Evolutionary conservation across 192 early-diverging fungal genomes (phyloP), one percentile per base, ranked within the genome.

Genomic region (Chytriomyces confervae): DNA sequence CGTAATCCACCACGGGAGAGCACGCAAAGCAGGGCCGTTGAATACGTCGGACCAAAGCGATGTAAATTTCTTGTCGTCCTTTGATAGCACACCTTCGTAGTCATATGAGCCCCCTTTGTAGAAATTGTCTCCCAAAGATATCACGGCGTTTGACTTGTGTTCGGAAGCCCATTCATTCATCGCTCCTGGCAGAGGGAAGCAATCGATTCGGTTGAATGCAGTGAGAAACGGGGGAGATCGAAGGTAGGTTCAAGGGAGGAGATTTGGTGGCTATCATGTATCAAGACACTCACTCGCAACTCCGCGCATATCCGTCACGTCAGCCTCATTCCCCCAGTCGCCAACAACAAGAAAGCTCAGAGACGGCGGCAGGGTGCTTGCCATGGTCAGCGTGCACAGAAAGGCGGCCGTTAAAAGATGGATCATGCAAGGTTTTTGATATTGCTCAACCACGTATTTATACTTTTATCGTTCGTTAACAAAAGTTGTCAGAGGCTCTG

Each of bases 111-210:
- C 60, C 1, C 49, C 47, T 7, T 50, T 7, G 47, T 73, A 79
- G 46, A 71, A 79, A 61, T 79, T 73, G 69, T 71, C 77, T 20
- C 71, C 71, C 43, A 79, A n/a, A n/a, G 62, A 62, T 11, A 73
- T 64, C 18, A 79, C 46, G 18, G 50, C 75, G 5, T 7, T 20
- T 16, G 75, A 66, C 27, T 53, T 10, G 18, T 68, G 10, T 13
- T 20, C n/a, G 20, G 46, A 18, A 29, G 75, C 75, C 75, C 75
- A 76, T 2, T 16, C 13, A 49, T 76, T 48, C 63, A 76, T 66
- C 36, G 18, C 36, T 27, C 7, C 50, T 57, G 36, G 36, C 36
- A 36, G 36, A 36, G 2, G 0, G 2, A 36, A 36, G 2, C 4
- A 0, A 36, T 36, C 36, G 36, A 36, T 36, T 36, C 2, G 36